Conservation (phyloP, 2,329 filamentous ascomycete genomes). For the Penicillium sp. region DNA sequence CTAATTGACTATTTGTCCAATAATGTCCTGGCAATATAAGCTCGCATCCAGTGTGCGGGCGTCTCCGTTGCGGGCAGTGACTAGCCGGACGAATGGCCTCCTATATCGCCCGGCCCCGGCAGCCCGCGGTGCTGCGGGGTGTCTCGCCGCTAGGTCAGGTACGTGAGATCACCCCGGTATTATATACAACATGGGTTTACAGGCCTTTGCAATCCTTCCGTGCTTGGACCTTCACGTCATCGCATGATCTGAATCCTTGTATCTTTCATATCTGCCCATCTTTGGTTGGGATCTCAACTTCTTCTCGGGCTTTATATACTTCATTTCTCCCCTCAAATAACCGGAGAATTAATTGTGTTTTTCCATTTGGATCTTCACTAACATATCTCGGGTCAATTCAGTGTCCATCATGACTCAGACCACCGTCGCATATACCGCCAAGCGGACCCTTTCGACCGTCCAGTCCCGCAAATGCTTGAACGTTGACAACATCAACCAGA, state of each 20-base stretch:
- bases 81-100: constrained; percentile 31
- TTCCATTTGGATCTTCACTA: constrained; percentile 12
- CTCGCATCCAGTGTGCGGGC: constrained; percentile 32
- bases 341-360: background rate
- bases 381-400: constrained; percentile 19
- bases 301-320: background rate
- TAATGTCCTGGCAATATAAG: constrained; percentile 35
- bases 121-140: constrained; percentile 19
- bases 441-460: constrained; percentile 49
- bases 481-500: constrained; percentile 86
- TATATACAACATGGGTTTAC: constrained; percentile 10
- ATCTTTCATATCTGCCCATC: background rate
- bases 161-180: constrained; percentile 22
- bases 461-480: constrained; percentile 55
- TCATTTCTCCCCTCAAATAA: background rate
- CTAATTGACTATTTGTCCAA: background rate
- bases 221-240: background rate
- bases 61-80: constrained; percentile 31
- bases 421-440: constrained; percentile 24
- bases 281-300: background rate
- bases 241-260: background rate
- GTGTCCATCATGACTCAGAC: constrained; percentile 32
- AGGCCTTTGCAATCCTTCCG: background rate
- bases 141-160: constrained; percentile 28
- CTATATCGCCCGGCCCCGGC: constrained; percentile 29